phyloP scores from a whole-genome alignment of 495 filamentous ascomycete species.

The Aspergillus bertholletiae region DNA sequence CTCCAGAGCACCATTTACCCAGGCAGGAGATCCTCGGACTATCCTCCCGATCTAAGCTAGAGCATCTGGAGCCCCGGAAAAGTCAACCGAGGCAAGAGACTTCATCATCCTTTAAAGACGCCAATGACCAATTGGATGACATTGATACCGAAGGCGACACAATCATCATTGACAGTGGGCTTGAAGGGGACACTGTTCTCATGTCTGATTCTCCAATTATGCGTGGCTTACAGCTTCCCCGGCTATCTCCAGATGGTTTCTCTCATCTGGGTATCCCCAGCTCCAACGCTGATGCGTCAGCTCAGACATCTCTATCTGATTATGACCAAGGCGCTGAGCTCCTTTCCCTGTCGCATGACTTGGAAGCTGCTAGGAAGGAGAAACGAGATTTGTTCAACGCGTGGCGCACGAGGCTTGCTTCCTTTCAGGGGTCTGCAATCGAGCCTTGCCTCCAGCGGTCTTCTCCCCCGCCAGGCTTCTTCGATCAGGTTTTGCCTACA shows the following conservation, averaged over 20 bases:
- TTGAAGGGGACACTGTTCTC: slow-evolving; percentile 24
- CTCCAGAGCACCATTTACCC: slow-evolving; percentile 21
- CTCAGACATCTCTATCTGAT: slow-evolving; percentile 12
- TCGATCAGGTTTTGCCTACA: slow-evolving; percentile 29
- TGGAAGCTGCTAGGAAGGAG: slow-evolving; percentile 36
- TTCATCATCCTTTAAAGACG: slow-evolving; percentile 7
- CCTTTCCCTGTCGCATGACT: slow-evolving; percentile 23
- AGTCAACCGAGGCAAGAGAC: slow-evolving; percentile 16
- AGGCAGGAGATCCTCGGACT: slow-evolving; percentile 22
- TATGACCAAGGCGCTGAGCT: slow-evolving; percentile 20
- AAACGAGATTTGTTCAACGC: slow-evolving; percentile 37
- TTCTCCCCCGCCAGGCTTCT: slow-evolving; percentile 38
- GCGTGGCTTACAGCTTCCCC: slow-evolving; percentile 11
- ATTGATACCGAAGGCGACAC: slow-evolving; percentile 23
- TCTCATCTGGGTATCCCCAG: slow-evolving; percentile 12
- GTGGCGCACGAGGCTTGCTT: slow-evolving; percentile 32
- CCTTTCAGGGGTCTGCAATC: slow-evolving; percentile 30
- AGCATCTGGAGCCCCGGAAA: slow-evolving; percentile 21
- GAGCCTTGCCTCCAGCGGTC: slow-evolving; percentile 27
- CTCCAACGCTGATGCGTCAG: slow-evolving; percentile 13
- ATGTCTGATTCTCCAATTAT: slow-evolving; percentile 35
- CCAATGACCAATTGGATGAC: background rate
- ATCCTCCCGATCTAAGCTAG: slow-evolving; percentile 18
- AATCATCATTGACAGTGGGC: slow-evolving; percentile 26
- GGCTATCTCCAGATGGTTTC: slow-evolving; percentile 16